Percentiles rank a stretch among this genome's conserved stretches.
Conservation (phyloP, 371 early-diverging fungal genomes). For the Mucor plumbeus region DNA sequence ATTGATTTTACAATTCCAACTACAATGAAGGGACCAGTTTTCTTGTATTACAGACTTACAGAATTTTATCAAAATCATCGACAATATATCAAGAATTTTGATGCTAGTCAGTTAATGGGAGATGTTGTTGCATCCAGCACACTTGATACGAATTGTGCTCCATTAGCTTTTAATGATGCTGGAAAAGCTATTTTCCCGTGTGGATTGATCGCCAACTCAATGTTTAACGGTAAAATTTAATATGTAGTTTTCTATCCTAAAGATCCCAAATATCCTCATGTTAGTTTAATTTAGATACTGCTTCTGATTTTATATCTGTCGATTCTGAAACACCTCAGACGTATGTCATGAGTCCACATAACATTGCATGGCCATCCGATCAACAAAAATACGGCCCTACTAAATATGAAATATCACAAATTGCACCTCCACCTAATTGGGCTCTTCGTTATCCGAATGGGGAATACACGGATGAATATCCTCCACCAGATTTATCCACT, state of each 20-base stretch:
- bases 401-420: slow-evolving; percentile 54
- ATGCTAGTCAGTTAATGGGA: slow-evolving; percentile 85
- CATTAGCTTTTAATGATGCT: slow-evolving; percentile 46
- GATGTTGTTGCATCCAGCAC: slow-evolving; percentile 19
- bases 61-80: slow-evolving; percentile 99
- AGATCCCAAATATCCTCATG: neutral
- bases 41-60: slow-evolving; percentile 93
- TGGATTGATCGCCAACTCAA: slow-evolving; percentile 97
- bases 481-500: slow-evolving; percentile 73
- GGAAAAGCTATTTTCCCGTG: slow-evolving; percentile 85
- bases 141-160: slow-evolving; percentile 53
- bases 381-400: slow-evolving; percentile 70
- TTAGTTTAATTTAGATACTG: slow-evolving; percentile 22
- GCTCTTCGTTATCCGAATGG: slow-evolving; percentile 63
- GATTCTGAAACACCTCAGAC: slow-evolving; percentile 16
- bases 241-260: neutral
- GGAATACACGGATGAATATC: slow-evolving; percentile 30
- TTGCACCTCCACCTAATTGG: slow-evolving; percentile 87
- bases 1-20: slow-evolving; percentile 76
- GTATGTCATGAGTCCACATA: slow-evolving; percentile 61
- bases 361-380: slow-evolving; percentile 94
- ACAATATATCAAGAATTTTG: slow-evolving; percentile 92
- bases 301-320: slow-evolving; percentile 27
- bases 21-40: slow-evolving; percentile 81
- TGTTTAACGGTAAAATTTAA: slow-evolving; percentile 76